A percentile compares a stretch with the other conserved stretches of the same genome.
Evolutionary conservation across 768 basidiomycete genomes (phyloP).

Genomic region (Lactarius pseudohatsudake): DNA sequence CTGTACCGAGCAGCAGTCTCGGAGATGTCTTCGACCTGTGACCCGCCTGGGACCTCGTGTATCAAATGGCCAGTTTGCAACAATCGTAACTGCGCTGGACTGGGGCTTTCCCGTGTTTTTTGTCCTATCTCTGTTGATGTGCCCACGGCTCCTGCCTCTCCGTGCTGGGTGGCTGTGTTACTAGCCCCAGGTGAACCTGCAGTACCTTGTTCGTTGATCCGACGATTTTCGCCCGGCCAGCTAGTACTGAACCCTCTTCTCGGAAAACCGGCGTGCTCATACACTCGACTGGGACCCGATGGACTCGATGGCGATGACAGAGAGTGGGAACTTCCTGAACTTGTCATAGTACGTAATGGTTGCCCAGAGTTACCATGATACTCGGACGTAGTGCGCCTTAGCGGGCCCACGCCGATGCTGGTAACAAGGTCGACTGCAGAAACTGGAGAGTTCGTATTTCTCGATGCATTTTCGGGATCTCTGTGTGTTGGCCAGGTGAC

Average conservation of each 20-base stretch:
- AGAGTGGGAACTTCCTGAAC: not conserved
- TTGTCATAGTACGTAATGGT: not conserved
- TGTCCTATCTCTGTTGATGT: not conserved
- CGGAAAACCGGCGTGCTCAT: not conserved
- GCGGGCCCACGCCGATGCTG: not conserved
- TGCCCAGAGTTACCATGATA: not conserved
- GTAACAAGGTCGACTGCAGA: not conserved
- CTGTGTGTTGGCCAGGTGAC: not conserved
- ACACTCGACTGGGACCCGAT: not conserved
- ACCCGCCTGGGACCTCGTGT: not conserved
- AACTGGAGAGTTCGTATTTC: not conserved
- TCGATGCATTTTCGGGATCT: not conserved
- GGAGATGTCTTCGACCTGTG: not conserved
- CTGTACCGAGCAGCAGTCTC: not conserved
- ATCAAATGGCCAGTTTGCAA: not conserved
- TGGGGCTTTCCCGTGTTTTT: not conserved
- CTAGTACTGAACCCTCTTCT: not conserved
- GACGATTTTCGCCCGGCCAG: not conserved
- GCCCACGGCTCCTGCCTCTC: not conserved
- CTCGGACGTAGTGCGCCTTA: not conserved
- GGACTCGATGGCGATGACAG: not conserved
- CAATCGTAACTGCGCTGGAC: not conserved
- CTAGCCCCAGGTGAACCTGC: not conserved
- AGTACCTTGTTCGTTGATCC: not conserved
- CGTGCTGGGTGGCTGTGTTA: not conserved